Percentiles rank a stretch among this genome's conserved stretches.
Conservation (phyloP, 2,329 filamentous ascomycete species). For the Paecilomyces variotii region DNA sequence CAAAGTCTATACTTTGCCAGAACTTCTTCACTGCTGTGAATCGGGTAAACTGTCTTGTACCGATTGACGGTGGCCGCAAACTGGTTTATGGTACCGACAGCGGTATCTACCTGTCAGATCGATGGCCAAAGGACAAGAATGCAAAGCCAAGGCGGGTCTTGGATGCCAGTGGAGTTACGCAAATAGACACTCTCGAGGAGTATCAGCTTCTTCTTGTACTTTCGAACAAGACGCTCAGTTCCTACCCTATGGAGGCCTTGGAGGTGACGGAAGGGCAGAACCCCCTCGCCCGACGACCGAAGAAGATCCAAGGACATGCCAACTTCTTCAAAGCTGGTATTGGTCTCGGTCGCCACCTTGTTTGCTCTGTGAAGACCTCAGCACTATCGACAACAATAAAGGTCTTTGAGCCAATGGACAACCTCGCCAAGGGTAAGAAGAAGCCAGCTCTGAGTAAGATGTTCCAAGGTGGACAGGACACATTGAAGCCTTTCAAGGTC, state of each 20-base stretch:
- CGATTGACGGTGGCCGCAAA: constrained; percentile 90
- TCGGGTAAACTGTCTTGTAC: constrained; percentile 88
- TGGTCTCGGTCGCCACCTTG: constrained; percentile 84
- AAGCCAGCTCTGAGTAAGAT: constrained; percentile 94
- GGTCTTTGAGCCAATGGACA: constrained; percentile 96
- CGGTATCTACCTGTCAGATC: constrained; percentile 86
- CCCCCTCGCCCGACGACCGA: constrained; percentile 71
- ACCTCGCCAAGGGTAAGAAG: constrained; percentile 87
- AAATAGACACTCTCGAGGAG: constrained; percentile 93
- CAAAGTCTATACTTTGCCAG: constrained; percentile 63
- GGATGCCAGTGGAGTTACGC: constrained; percentile 79
- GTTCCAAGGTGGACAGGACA: constrained; percentile 87
- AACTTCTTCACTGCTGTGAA: constrained; percentile 86
- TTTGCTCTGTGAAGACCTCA: constrained; percentile 93
- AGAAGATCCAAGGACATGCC: constrained; percentile 94
- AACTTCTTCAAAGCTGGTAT: constrained; percentile 98
- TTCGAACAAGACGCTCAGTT: constrained; percentile 85
- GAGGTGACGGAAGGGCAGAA: constrained; percentile 70
- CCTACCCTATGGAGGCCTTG: constrained; percentile 78
- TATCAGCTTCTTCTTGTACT: constrained; percentile 86
- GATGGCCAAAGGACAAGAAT: constrained; percentile 72
- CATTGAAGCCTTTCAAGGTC: constrained; percentile 85
- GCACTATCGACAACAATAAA: constrained; percentile 94
- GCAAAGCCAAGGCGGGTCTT: constrained; percentile 71
- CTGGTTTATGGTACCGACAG: constrained; percentile 90